A percentile compares a stretch with the other conserved stretches of the same genome.
These are phyloP conservation scores for Porogramme epimiltina DNA, from an alignment of 1,284 basidiomycete species.

Conservation along the genomic window DNA sequence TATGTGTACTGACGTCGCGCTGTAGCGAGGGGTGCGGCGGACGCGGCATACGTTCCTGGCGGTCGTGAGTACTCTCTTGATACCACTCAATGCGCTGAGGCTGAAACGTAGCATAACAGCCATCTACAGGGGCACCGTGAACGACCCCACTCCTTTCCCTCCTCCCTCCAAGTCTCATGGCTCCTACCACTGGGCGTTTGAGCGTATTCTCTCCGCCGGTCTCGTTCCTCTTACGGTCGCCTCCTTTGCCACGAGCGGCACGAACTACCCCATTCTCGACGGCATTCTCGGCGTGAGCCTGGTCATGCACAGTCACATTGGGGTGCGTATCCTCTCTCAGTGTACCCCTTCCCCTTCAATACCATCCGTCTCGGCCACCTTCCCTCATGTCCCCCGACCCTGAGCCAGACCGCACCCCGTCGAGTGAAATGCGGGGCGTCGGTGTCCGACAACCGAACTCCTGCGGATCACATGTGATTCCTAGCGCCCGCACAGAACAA, in stretches of 20 bases:
- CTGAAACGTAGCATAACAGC: conserved; percentile 49
- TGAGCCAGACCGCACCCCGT: no score
- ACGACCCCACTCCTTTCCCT: conserved; percentile 93
- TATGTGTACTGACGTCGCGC: no score
- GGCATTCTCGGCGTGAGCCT: conserved; percentile 86
- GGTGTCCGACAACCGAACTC: no score
- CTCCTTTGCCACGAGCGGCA: conserved; percentile 74
- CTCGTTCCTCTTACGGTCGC: conserved; percentile 89
- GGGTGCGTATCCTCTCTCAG: conserved; percentile 49
- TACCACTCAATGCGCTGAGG: background rate
- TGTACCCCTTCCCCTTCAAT: background rate
- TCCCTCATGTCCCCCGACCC: no score
- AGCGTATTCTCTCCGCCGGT: conserved; percentile 85
- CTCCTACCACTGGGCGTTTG: conserved; percentile 98
- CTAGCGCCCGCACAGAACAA: background rate
- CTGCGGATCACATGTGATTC: conserved; percentile 16
- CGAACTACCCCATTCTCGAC: conserved; percentile 82
- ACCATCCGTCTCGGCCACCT: background rate
- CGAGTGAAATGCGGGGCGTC: no score
- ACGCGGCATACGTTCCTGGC: conserved; percentile 59
- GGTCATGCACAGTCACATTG: conserved; percentile 95
- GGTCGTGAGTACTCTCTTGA: conserved; percentile 56
- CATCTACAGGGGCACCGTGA: conserved; percentile 91
- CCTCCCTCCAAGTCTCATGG: conserved; percentile 82
- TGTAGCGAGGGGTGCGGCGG: conserved; percentile 31